Evolutionary conservation across 495 filamentous ascomycete species (phyloP).

Genomic region (Pyronema omphalodes): DNA sequence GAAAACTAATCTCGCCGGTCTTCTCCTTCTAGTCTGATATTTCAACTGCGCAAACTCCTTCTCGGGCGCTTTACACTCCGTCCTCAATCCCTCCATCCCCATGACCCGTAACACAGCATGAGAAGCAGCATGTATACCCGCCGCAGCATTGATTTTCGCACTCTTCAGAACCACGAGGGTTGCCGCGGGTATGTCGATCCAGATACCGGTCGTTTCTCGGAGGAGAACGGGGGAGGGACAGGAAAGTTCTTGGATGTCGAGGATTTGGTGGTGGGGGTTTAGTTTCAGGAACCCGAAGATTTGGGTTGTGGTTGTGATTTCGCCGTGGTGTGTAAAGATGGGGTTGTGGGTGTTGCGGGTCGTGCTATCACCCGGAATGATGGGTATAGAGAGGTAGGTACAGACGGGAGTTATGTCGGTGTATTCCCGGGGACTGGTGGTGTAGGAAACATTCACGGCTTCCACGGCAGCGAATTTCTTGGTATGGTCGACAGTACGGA

Average conservation of each 20-base stretch:
- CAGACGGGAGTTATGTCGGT: constrained; percentile 77
- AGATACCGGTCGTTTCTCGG: constrained; percentile 74
- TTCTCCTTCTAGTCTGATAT: constrained; percentile 54
- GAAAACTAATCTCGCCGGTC: constrained; percentile 78
- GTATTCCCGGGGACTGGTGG: constrained; percentile 78
- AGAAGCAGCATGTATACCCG: constrained; percentile 83
- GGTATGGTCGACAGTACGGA: constrained; percentile 72
- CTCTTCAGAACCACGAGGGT: constrained; percentile 63
- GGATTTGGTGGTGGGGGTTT: constrained; percentile 59
- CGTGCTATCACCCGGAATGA: constrained; percentile 1
- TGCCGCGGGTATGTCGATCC: constrained; percentile 70
- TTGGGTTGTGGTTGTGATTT: constrained; percentile 62
- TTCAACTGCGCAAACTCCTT: constrained; percentile 71
- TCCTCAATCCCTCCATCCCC: constrained; percentile 74
- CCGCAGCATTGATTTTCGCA: constrained; percentile 60
- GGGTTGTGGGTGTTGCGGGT: too few relatives aligned
- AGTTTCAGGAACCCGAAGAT: constrained; percentile 96
- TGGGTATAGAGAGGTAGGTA: constrained; percentile 32
- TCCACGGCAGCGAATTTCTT: constrained; percentile 35
- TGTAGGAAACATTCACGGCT: constrained; percentile 88
- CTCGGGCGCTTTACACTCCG: constrained; percentile 67
- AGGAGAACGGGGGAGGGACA: constrained; percentile 85
- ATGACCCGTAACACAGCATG: constrained; percentile 75
- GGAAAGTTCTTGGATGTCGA: constrained; percentile 86
- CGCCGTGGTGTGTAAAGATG: constrained; percentile 36